Base-by-base conservation (phyloP, 2,329 filamentous ascomycete genomes). In the Huntiella bhutanensis region DNA sequence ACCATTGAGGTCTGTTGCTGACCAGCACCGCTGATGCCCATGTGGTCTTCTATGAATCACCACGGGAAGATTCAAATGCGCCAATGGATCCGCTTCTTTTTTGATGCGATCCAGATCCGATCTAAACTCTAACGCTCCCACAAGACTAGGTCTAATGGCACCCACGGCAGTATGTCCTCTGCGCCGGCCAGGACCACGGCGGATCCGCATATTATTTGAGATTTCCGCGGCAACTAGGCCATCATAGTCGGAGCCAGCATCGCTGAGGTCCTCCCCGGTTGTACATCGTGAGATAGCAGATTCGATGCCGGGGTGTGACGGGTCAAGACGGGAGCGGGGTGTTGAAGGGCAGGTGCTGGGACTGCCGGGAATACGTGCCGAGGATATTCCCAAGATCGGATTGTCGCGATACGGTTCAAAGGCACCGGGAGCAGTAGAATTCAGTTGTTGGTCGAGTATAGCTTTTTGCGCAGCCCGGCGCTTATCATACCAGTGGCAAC, bases 111-210 rank as follows among this genome's bases (percentile, higher is more conserved):
- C 80, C 40, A 98, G 66, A 3, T 94, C 80, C 2, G 88, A 88
- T 54, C 87, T 75, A 55, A 98, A 98, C 61, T 98, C 91, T 48
- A 98, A 67, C 6, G 84, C 91, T 38, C 91, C 91, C 3, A 98
- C 80, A 41, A 98, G 66, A 65, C 91, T 96, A 1, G 91, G 88
- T 38, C 91, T 73, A 51, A 98, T 95, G 0, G 86, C 82, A 5
- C 79, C 88, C 51, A 87, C 72, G 17, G 32, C 36, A 2, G 84
- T 85, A 52, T 79, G 80, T 53, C 80, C 75, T 52, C 77, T 19
- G 17, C 47, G 72, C 39, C 70, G 70, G 41, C 75, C 69, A 32
- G 67, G 65, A 1, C 82, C 75, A 16, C 85, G 75, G 53, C 77
- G 77, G 22, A 96, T 70, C 48, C 88, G 81, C 91, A 98, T 98